phyloP scores from a whole-genome alignment of 352 stramenopile genomes.

The Pythium periplocum region DNA sequence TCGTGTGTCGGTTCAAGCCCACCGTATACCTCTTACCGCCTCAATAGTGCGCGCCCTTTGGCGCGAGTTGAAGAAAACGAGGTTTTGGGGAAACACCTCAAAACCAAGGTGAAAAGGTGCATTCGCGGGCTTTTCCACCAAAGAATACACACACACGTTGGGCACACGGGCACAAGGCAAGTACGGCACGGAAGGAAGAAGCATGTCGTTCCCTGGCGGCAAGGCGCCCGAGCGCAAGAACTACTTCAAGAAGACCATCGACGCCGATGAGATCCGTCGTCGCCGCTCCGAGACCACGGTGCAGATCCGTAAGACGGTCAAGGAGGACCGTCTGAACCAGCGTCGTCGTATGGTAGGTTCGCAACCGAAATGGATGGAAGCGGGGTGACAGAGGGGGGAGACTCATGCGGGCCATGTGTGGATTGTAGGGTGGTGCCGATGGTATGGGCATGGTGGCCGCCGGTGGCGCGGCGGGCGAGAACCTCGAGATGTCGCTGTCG shows the following conservation, averaged over 20 bases:
- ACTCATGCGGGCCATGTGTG: slow-evolving; percentile 8
- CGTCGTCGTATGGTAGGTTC: slow-evolving; percentile 57
- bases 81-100: slow-evolving; percentile 8
- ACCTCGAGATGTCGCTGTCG: slow-evolving; percentile 44
- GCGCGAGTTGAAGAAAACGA: no score
- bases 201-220: slow-evolving; percentile 65
- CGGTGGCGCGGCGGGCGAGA: slow-evolving; percentile 19
- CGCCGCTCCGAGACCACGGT: slow-evolving; percentile 75
- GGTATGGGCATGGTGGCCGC: slow-evolving; percentile 23
- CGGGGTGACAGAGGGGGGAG: background rate
- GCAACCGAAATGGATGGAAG: background rate
- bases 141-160: slow-evolving; percentile 13
- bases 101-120: slow-evolving; percentile 15
- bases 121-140: slow-evolving; percentile 21
- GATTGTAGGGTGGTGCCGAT: slow-evolving; percentile 15
- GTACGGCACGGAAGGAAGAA: background rate
- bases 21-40: no score
- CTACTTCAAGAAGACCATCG: slow-evolving; percentile 79
- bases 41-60: no score
- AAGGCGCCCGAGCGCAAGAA: slow-evolving; percentile 71
- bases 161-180: no score
- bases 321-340: slow-evolving; percentile 79
- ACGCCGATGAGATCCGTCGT: slow-evolving; percentile 67
- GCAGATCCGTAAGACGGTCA: slow-evolving; percentile 82
- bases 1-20: background rate